phyloP scores from a whole-genome alignment of 75 land plant species.

The Gnetum montanum region DNA sequence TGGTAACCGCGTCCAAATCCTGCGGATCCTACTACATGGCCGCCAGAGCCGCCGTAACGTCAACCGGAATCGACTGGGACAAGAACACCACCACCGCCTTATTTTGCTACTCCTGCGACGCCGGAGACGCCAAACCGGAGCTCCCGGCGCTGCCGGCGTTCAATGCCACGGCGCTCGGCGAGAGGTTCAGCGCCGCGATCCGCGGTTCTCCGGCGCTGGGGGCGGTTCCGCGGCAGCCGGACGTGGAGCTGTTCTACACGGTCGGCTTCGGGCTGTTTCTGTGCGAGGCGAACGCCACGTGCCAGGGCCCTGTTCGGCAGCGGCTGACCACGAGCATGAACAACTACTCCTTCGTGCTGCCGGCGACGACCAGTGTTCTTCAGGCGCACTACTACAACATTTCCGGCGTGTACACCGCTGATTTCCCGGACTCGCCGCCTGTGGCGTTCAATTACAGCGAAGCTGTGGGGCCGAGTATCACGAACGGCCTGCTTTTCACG shows the following conservation, averaged over 20 bases:
- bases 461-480: too few relatives aligned
- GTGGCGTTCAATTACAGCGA: constrained; percentile 11
- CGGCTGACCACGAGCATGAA: constrained; percentile 34
- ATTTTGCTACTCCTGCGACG: constrained; percentile 12
- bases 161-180: constrained; percentile 31
- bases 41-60: constrained; percentile 7
- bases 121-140: constrained; percentile 2
- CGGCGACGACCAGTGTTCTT: constrained; percentile 22
- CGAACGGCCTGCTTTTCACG: too few relatives aligned
- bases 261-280: constrained; percentile 22
- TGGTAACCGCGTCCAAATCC: constrained; percentile 11
- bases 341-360: constrained; percentile 33
- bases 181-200: constrained; percentile 23
- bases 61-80: constrained; percentile 8
- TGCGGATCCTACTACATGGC: constrained; percentile 19
- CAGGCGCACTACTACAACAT: constrained; percentile 20
- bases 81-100: constrained; percentile 37
- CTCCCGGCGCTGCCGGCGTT: constrained; percentile 33
- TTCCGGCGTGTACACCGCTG: constrained; percentile 9
- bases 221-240: constrained; percentile 12
- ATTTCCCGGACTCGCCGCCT: constrained; percentile 11
- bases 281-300: constrained; percentile 12
- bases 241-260: constrained; percentile 34
- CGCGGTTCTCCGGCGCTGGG: constrained; percentile 3
- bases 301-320: constrained; percentile 6